Evolutionary conservation across 2,329 filamentous ascomycete genomes (phyloP).

Genomic region (Diplocarpon mali): DNA sequence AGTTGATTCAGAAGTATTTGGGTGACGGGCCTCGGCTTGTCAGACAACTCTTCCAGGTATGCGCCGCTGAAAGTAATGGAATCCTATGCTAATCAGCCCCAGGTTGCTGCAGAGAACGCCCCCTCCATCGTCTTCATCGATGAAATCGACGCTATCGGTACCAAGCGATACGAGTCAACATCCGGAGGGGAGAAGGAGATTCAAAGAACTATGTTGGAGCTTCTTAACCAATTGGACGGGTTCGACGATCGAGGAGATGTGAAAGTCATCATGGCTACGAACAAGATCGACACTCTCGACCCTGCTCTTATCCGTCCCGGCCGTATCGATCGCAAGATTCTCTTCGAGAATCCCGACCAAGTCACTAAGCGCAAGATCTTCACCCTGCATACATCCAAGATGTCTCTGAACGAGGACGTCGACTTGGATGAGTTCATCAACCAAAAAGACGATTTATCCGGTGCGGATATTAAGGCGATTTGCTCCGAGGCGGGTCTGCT

Average conservation of each 20-base stretch:
- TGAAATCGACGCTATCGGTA: constrained; percentile 97
- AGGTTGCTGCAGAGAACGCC: constrained; percentile 89
- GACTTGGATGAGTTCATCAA: constrained; percentile 97
- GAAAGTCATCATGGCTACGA: constrained; percentile 99
- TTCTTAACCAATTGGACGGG: constrained; percentile 95
- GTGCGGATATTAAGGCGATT: constrained; percentile 97
- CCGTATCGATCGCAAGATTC: constrained; percentile 96
- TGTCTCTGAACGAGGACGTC: constrained; percentile 93
- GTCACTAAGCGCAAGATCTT: constrained; percentile 98
- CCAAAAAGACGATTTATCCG: constrained; percentile 94
- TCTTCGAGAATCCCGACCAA: constrained; percentile 60
- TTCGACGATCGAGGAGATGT: constrained; percentile 98
- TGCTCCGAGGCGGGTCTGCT: constrained; percentile 94
- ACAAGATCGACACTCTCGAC: constrained; percentile 98
- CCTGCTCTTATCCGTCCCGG: constrained; percentile 92
- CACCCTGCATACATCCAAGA: constrained; percentile 94
- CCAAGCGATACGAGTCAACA: constrained; percentile 95
- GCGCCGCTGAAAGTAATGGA: constrained; percentile 11
- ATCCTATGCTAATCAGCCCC: constrained; percentile 17
- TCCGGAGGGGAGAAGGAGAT: constrained; percentile 96
- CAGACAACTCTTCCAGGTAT: constrained; percentile 83
- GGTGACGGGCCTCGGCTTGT: constrained; percentile 92
- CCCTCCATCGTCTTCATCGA: constrained; percentile 98
- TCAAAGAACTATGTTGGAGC: constrained; percentile 95
- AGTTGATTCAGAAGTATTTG: constrained; percentile 97